phyloP scores from a whole-genome alignment of 805 yeast species.

The Teunomyces tritomae region DNA sequence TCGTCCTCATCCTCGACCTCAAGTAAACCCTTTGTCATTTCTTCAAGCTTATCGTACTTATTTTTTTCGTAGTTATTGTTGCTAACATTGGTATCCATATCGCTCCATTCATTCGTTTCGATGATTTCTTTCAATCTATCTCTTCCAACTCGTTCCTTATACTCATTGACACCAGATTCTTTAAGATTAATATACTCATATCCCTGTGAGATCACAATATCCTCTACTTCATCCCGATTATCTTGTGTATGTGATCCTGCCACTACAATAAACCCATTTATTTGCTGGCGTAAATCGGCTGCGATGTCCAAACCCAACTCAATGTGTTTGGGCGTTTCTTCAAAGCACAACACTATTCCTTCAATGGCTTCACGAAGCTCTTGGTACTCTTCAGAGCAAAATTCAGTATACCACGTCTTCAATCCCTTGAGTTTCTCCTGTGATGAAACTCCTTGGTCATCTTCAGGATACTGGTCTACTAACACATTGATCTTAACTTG shows the following conservation, averaged over 20 bases:
- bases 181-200: conserved; percentile 41
- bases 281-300: conserved; percentile 7
- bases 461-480: conserved; percentile 37
- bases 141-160: conserved; percentile 40
- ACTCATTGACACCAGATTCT: conserved; percentile 39
- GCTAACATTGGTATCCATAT: conserved; percentile 12
- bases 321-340: conserved; percentile 14
- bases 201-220: conserved; percentile 34
- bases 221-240: conserved; percentile 34
- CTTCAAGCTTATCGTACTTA: conserved; percentile 18
- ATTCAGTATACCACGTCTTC: conserved; percentile 39
- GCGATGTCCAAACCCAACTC: conserved; percentile 15
- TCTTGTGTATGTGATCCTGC: conserved; percentile 8
- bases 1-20: conserved; percentile 10
- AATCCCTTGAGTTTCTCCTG: conserved; percentile 16
- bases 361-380: conserved; percentile 47
- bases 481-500: conserved; percentile 26
- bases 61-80: conserved; percentile 16
- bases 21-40: conserved; percentile 29
- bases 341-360: conserved; percentile 45
- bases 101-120: conserved; percentile 49
- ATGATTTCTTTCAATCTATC: conserved; percentile 45
- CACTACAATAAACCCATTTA: conserved; percentile 37
- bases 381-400: conserved; percentile 30
- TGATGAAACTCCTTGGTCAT: neutral